phyloP scores from a whole-genome alignment of 163 green algal species.

The Scenedesmus sp. region DNA sequence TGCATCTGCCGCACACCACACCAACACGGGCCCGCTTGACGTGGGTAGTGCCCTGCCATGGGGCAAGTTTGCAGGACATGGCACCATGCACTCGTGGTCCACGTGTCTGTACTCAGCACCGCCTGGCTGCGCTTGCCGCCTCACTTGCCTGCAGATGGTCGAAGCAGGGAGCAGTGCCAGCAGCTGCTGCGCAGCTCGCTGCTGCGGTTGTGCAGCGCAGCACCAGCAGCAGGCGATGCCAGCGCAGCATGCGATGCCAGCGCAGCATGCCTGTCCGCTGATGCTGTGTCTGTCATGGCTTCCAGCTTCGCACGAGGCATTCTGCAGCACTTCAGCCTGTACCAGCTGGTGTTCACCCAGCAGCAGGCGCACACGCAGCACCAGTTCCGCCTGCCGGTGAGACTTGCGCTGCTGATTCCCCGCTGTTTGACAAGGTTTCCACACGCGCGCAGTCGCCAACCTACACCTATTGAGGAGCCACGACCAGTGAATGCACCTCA shows the following conservation, averaged over 20 bases:
- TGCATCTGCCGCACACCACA: not conserved
- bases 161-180: not conserved
- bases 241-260: not conserved
- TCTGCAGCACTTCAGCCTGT: conserved; percentile 50
- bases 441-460: no score
- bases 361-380: conserved; percentile 35
- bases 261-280: conserved; percentile 3
- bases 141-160: not conserved
- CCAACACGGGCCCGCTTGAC: not conserved
- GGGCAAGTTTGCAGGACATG: not conserved
- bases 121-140: not conserved
- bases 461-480: not conserved
- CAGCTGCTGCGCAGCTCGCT: conserved; percentile 9
- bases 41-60: not conserved
- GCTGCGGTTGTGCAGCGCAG: conserved; percentile 33
- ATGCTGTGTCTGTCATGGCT: not conserved
- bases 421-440: not conserved
- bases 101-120: no score
- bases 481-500: not conserved
- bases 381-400: conserved; percentile 32
- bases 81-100: not conserved
- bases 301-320: conserved; percentile 4
- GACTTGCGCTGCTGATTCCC: not conserved
- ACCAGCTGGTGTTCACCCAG: not conserved
- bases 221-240: not conserved